Conservation (phyloP, 2,329 filamentous ascomycete species). For the Tolypocladium amazonense region DNA sequence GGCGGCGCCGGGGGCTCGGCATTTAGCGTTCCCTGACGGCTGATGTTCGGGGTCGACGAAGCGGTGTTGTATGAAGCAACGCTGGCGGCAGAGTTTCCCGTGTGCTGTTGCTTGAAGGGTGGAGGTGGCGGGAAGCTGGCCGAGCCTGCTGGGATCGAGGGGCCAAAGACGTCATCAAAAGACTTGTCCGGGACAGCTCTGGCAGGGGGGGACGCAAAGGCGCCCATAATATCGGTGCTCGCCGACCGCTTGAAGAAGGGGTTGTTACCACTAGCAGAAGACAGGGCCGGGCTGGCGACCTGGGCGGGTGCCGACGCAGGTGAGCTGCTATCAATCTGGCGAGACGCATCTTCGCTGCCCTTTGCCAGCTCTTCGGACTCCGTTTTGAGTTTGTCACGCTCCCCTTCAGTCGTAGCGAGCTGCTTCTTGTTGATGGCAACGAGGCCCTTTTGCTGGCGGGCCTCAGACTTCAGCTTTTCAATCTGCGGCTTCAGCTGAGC, state of each 20-base stretch:
- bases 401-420: constrained; percentile 75
- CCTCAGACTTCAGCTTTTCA: constrained; percentile 86
- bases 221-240: constrained; percentile 48
- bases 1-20: constrained; percentile 52
- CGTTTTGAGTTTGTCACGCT: constrained; percentile 75
- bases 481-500: constrained; percentile 77
- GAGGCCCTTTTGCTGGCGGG: constrained; percentile 88
- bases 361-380: constrained; percentile 63
- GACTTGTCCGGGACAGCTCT: constrained; percentile 50
- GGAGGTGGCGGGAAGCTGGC: constrained; percentile 31
- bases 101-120: constrained; percentile 41
- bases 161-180: constrained; percentile 82
- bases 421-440: constrained; percentile 99
- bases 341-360: constrained; percentile 48
- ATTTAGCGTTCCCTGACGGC: constrained; percentile 48
- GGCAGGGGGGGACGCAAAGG: constrained; percentile 37
- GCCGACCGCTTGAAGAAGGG: constrained; percentile 78
- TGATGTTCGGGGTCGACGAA: constrained; percentile 51
- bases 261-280: constrained; percentile 70
- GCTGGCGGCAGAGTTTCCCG: constrained; percentile 44
- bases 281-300: constrained; percentile 60
- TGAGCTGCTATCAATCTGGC: constrained; percentile 41
- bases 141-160: constrained; percentile 41
- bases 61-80: constrained; percentile 41
- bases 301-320: constrained; percentile 33